Evolutionary conservation across 306 rosid genomes (phyloP).

Genomic region (Vigna trinervia): DNA sequence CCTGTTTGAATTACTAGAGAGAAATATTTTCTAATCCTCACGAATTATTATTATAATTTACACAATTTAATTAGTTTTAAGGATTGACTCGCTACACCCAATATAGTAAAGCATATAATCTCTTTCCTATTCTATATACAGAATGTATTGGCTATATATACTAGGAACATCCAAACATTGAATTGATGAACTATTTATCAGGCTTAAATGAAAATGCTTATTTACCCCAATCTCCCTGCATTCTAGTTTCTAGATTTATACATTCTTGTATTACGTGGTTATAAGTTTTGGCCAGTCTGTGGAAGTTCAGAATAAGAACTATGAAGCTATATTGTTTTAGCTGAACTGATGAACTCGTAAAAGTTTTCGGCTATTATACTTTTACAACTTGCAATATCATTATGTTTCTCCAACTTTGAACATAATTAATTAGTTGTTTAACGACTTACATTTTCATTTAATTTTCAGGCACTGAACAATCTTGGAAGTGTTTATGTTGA

Average conservation of each 20-base stretch:
- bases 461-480: conserved; percentile 87
- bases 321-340: conserved; percentile 30
- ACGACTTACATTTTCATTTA: conserved; percentile 22
- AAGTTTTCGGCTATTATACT: conserved; percentile 24
- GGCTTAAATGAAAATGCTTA: conserved; percentile 12
- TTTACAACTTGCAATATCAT: conserved; percentile 23
- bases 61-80: background rate
- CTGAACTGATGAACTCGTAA: background rate
- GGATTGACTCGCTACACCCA: background rate
- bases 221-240: conserved; percentile 6
- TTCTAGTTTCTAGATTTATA: conserved; percentile 5
- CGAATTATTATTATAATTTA: background rate
- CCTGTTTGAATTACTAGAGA: background rate
- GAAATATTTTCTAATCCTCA: background rate
- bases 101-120: background rate
- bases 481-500: conserved; percentile 95
- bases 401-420: conserved; percentile 15
- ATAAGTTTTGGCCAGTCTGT: conserved; percentile 16
- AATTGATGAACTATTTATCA: conserved; percentile 2
- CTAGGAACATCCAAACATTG: background rate
- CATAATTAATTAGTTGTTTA: conserved; percentile 15
- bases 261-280: conserved; percentile 9
- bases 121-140: background rate
- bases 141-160: background rate
- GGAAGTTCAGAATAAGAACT: conserved; percentile 18